A percentile compares a stretch with the other conserved stretches of the same genome.
These are phyloP conservation scores for Clausena lansium DNA, from an alignment of 345 rosid species.

Conservation along the genomic window DNA sequence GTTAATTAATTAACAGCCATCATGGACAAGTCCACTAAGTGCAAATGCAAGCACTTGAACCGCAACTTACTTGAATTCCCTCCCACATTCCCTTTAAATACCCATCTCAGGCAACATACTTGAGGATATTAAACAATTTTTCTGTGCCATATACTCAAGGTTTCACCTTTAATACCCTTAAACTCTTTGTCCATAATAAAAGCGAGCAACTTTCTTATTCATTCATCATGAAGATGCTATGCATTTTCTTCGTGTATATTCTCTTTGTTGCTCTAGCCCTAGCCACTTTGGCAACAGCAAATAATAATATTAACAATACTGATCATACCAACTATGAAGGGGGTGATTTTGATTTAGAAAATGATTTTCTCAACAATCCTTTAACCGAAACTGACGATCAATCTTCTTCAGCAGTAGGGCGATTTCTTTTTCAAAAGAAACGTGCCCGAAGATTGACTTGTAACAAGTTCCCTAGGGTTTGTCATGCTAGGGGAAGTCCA, in stretches of 20 bases:
- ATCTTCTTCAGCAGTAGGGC: not conserved
- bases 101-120: not conserved
- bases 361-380: not conserved
- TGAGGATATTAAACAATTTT: too few relatives aligned
- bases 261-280: not conserved
- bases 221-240: not conserved
- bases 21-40: not conserved
- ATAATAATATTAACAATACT: not conserved
- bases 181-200: not conserved
- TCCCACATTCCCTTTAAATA: not conserved
- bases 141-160: not conserved
- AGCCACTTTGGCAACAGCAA: not conserved
- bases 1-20: not conserved
- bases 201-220: not conserved
- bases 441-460: not conserved
- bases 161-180: not conserved
- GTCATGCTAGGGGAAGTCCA: slow-evolving; percentile 29
- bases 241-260: not conserved
- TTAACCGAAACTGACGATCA: not conserved
- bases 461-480: slow-evolving; percentile 20
- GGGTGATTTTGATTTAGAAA: not conserved
- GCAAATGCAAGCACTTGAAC: not conserved
- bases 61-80: not conserved
- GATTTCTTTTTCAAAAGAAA: slow-evolving; percentile 4
- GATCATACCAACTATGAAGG: not conserved